Evolutionary conservation across 805 yeast genomes (phyloP).

Genomic region (Saturnispora ahearnii): DNA sequence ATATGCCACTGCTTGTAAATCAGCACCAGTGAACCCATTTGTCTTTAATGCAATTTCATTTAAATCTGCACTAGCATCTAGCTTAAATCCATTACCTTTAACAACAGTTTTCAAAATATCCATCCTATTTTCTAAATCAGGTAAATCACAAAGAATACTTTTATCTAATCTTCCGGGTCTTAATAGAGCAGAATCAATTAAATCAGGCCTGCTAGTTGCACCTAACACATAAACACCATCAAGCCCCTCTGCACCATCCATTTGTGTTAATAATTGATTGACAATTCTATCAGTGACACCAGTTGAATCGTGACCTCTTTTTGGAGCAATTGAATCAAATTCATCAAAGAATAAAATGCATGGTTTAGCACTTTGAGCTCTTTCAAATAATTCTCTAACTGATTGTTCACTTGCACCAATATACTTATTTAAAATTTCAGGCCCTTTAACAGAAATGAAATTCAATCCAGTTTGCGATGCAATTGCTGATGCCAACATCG

Average conservation of each 20-base stretch:
- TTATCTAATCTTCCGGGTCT: slow-evolving; percentile 97
- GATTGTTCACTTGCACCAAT: slow-evolving; percentile 97
- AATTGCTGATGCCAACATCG: slow-evolving; percentile 84
- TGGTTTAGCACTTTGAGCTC: slow-evolving; percentile 93
- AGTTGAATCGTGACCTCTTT: slow-evolving; percentile 95
- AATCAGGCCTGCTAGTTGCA: slow-evolving; percentile 92
- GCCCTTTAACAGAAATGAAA: slow-evolving; percentile 90
- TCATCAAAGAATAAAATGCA: slow-evolving; percentile 91
- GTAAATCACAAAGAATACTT: slow-evolving; percentile 84
- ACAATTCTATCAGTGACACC: slow-evolving; percentile 98
- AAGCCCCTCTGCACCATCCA: slow-evolving; percentile 98
- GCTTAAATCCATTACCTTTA: slow-evolving; percentile 46
- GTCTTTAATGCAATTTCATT: slow-evolving; percentile 47
- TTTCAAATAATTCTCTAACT: slow-evolving; percentile 83
- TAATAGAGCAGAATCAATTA: slow-evolving; percentile 87
- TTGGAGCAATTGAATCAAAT: slow-evolving; percentile 95
- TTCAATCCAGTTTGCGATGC: slow-evolving; percentile 91
- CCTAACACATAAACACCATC: slow-evolving; percentile 96
- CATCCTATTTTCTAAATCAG: slow-evolving; percentile 55
- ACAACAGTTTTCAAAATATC: slow-evolving; percentile 61
- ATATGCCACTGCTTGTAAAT: slow-evolving; percentile 83
- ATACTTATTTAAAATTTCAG: slow-evolving; percentile 88
- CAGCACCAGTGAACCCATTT: slow-evolving; percentile 88
- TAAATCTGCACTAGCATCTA: slow-evolving; percentile 45
- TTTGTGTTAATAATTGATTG: slow-evolving; percentile 91